Evolutionary conservation across 768 basidiomycete genomes (phyloP), one percentile per base, ranked within the genome.

Genomic region (Hericium alpestre): DNA sequence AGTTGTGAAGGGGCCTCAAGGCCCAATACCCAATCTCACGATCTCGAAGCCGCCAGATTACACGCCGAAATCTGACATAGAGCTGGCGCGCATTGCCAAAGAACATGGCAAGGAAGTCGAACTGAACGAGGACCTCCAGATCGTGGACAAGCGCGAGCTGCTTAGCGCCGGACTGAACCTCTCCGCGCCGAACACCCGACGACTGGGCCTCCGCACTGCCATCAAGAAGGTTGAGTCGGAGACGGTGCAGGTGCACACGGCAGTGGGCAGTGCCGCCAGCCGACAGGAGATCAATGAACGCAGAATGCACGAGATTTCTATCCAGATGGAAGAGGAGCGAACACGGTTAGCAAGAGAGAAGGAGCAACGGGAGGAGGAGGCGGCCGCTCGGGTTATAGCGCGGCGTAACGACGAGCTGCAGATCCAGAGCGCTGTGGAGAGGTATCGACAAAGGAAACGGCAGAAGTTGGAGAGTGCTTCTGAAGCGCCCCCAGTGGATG

Each of bases 121-220:
- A 70, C 73, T 97, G 38, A 98, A 98, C 69, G 95, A 98, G 69
- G 94, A 97, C 64, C 94, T 93, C 64, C 90, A 94, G 68, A 93
- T 98, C 49, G 87, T 99, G 51, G 96, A 99, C 73, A 93, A 94
- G 66, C 85, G 94, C 56, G 90, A 94, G 54, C 74, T 99, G 8
- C 76, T 98, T 48, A 82, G 86, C 20, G 94, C 95, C 4, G 96
- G 96, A 2, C 73, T 99, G 56, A 99, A 99, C 67, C 77, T 98
- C 48, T 83, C 90, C 38, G 80, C 88, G 58, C 82, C 87, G 39
- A 88, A 91, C 66, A 91, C 89, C 5, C 78, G 91, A 56, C 76
- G 76, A 53, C 73, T 88, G n/a, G 83, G 83, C 15, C 66, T 76
- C 51, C 74, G 61, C 62, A 57, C 43, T n/a, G 38, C 55, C 3